A percentile compares a stretch with the other conserved stretches of the same genome.
These are phyloP conservation scores for Asterella californica DNA, from an alignment of 225 moss, liverwort and hornwort species.

Conservation along the genomic window DNA sequence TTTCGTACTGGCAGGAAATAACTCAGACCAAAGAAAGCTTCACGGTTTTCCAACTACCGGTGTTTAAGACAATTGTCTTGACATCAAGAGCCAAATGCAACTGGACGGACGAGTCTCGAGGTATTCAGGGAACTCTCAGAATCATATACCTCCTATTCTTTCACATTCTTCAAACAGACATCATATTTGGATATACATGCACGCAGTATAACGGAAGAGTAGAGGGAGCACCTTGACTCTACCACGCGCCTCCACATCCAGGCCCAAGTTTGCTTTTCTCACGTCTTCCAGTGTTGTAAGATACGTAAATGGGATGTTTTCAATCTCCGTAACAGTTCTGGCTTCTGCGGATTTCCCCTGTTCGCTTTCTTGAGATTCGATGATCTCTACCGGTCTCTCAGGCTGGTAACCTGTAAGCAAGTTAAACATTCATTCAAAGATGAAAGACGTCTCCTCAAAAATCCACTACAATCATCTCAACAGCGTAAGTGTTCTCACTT, in stretches of 20 bases:
- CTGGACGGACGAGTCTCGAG: no score
- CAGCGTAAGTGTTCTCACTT: no score
- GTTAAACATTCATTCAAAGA: neutral
- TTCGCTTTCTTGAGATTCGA: constrained; percentile 53
- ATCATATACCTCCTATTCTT: neutral
- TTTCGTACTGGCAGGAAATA: neutral
- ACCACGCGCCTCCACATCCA: constrained; percentile 38
- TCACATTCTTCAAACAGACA: neutral
- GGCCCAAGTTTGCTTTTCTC: constrained; percentile 27
- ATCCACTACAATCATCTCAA: neutral
- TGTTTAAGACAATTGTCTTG: neutral
- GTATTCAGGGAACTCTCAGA: neutral
- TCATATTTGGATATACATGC: neutral
- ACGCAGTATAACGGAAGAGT: neutral
- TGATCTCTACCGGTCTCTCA: constrained; percentile 49
- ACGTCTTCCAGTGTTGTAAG: constrained; percentile 61
- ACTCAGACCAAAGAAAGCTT: no score
- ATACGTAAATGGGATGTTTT: constrained; percentile 65
- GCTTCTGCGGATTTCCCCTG: constrained; percentile 25
- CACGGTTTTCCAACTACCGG: no score
- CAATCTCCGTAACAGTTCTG: constrained; percentile 28
- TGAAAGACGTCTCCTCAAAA: neutral
- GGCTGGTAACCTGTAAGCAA: constrained; percentile 34
- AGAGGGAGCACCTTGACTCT: constrained; percentile 65
- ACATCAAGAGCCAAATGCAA: neutral